A percentile compares a stretch with the other conserved stretches of the same genome.
phyloP scores from a whole-genome alignment of 2,329 filamentous ascomycete genomes.

The Neopestalotiopsis clavispora region DNA sequence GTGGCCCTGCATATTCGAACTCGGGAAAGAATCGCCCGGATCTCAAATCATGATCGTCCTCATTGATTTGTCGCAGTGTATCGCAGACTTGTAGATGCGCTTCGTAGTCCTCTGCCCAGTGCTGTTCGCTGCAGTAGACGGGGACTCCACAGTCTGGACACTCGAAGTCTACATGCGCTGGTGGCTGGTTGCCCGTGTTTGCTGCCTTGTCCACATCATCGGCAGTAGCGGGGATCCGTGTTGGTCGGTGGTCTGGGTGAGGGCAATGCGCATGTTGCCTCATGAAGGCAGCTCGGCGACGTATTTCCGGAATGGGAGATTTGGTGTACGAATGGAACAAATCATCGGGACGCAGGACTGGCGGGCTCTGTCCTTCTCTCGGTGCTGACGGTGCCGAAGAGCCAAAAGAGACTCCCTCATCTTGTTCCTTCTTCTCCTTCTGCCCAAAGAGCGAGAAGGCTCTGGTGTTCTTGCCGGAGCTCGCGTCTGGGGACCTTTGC shows the following conservation, averaged over 20 bases:
- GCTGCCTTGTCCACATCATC: conserved; percentile 67
- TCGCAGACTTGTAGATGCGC: conserved; percentile 92
- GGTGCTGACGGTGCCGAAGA: conserved; percentile 25
- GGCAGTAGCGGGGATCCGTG: conserved; percentile 68
- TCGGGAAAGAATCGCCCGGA: conserved; percentile 93
- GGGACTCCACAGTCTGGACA: conserved; percentile 96
- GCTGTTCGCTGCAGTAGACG: conserved; percentile 90
- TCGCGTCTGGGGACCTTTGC: conserved; percentile 11
- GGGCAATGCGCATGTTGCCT: conserved; percentile 92
- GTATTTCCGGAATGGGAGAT: conserved; percentile 88
- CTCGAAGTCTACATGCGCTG: conserved; percentile 88
- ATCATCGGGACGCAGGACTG: conserved; percentile 70
- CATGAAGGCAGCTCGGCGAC: conserved; percentile 87
- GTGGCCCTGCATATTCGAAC: conserved; percentile 86
- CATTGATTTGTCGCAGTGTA: conserved; percentile 88
- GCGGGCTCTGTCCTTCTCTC: conserved; percentile 25
- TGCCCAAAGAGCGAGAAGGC: conserved; percentile 33
- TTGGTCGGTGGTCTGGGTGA: conserved; percentile 83
- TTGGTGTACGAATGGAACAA: conserved; percentile 92
- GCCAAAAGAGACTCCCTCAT: conserved; percentile 20
- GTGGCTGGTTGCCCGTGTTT: conserved; percentile 61
- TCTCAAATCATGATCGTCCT: conserved; percentile 93
- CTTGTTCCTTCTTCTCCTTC: conserved; percentile 27
- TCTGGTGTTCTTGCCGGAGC: conserved; percentile 13
- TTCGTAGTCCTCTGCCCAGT: conserved; percentile 97